These are phyloP conservation scores for Powellomyces hirtus DNA, from an alignment of 192 early-diverging fungal species.

Conservation along the genomic window DNA sequence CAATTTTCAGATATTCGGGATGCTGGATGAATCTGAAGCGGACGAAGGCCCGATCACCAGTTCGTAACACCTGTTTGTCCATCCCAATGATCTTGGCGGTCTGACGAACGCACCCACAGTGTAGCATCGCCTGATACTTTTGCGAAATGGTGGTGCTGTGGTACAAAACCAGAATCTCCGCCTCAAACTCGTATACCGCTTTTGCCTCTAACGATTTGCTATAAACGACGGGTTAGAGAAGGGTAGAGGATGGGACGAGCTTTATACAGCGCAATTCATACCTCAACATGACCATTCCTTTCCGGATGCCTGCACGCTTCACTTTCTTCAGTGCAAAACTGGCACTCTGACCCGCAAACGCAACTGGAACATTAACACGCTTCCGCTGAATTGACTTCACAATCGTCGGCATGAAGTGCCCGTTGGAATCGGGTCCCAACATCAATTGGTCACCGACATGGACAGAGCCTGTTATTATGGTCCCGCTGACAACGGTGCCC, in stretches of 20 bases:
- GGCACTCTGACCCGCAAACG: conserved; percentile 79
- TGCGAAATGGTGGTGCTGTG: conserved; percentile 87
- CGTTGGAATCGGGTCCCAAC: conserved; percentile 83
- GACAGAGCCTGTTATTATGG: conserved; percentile 67
- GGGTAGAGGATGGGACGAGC: background rate
- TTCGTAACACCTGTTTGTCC: conserved; percentile 71
- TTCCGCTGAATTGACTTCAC: conserved; percentile 89
- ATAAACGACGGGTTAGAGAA: no score
- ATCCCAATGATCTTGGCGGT: conserved; percentile 78
- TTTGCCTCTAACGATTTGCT: conserved; percentile 45
- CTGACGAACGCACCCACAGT: conserved; percentile 82
- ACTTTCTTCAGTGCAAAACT: conserved; percentile 84
- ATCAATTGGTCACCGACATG: conserved; percentile 78
- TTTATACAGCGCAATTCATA: conserved; percentile 3
- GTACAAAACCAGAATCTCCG: conserved; percentile 87
- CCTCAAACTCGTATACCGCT: conserved; percentile 75
- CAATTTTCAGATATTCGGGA: conserved; percentile 60
- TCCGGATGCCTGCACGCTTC: conserved; percentile 72
- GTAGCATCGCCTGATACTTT: conserved; percentile 94
- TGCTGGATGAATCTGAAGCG: conserved; percentile 72
- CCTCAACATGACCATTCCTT: conserved; percentile 79
- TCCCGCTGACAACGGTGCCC: conserved; percentile 82
- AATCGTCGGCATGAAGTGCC: conserved; percentile 71
- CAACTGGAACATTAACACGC: conserved; percentile 70
- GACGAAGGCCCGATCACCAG: conserved; percentile 82